Evolutionary conservation across 805 yeast species (phyloP).

Genomic region (Sugiyamaella marilandica): DNA sequence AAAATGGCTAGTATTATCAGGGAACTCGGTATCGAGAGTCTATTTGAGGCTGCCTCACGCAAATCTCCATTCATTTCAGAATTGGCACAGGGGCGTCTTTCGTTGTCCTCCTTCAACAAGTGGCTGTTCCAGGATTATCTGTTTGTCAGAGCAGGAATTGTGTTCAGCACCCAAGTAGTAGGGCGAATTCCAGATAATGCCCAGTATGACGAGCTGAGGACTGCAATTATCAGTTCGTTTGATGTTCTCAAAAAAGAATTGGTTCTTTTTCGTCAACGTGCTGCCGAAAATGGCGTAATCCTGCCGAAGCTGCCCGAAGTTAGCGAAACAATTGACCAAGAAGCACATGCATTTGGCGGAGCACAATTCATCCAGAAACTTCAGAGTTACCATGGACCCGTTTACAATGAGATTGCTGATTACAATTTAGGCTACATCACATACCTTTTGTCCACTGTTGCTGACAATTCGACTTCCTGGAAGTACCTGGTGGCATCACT

Average conservation of each 20-base stretch:
- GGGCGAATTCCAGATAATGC: constrained; percentile 1
- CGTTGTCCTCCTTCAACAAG: constrained; percentile 1
- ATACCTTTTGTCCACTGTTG: background rate
- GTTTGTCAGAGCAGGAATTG: constrained; percentile 6
- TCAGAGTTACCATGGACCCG: background rate
- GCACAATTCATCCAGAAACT: background rate
- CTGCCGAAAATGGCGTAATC: constrained; percentile 6
- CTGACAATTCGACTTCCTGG: background rate
- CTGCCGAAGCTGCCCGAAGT: constrained; percentile 6
- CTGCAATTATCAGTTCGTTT: background rate
- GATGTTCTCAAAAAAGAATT: constrained; percentile 6
- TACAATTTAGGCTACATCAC: constrained; percentile 1
- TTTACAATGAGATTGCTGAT: background rate
- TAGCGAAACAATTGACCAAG: constrained; percentile 2
- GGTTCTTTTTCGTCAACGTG: constrained; percentile 4
- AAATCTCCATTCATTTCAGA: background rate
- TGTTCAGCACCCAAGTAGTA: background rate
- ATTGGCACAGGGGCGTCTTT: background rate
- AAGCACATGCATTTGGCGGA: constrained; percentile 1
- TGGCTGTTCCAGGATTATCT: constrained; percentile 12
- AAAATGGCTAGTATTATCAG: too few relatives aligned
- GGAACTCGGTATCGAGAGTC: background rate
- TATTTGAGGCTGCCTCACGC: background rate
- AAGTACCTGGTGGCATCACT: constrained; percentile 1
- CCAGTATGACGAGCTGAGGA: background rate